These are phyloP conservation scores for Trametes coccinea DNA, from an alignment of 768 basidiomycete genomes.

Conservation along the genomic window DNA sequence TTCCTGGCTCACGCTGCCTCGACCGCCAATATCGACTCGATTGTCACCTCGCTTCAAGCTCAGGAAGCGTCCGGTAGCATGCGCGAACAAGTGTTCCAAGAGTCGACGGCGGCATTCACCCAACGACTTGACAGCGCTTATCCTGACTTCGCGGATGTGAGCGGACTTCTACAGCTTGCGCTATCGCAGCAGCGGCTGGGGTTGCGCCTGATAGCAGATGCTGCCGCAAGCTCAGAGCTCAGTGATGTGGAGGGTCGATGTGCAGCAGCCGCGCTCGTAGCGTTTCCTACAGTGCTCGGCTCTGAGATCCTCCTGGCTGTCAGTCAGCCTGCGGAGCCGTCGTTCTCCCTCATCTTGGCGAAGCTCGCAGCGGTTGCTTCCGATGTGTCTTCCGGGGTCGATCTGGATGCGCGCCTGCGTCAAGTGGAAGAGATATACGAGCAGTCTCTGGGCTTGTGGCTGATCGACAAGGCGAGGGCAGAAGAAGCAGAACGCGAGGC, in stretches of 20 bases:
- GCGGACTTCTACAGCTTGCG: slow-evolving; percentile 62
- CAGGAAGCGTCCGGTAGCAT: slow-evolving; percentile 40
- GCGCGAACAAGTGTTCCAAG: slow-evolving; percentile 74
- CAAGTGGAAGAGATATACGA: slow-evolving; percentile 59
- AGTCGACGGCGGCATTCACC: slow-evolving; percentile 74
- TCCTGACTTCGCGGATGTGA: slow-evolving; percentile 70
- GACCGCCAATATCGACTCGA: slow-evolving; percentile 47
- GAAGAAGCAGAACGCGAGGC: slow-evolving; percentile 62
- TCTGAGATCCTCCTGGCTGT: slow-evolving; percentile 35
- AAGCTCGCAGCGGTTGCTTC: slow-evolving; percentile 48
- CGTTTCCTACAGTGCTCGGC: slow-evolving; percentile 56
- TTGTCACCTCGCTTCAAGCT: slow-evolving; percentile 42
- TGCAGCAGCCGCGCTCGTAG: slow-evolving; percentile 38
- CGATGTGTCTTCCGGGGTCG: slow-evolving; percentile 46
- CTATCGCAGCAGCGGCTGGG: slow-evolving; percentile 72
- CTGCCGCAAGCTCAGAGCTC: background rate
- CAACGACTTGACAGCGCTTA: slow-evolving; percentile 72
- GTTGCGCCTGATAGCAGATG: slow-evolving; percentile 51
- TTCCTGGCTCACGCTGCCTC: slow-evolving; percentile 65
- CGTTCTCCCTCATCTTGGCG: slow-evolving; percentile 49
- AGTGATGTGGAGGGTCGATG: background rate
- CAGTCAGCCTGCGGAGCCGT: slow-evolving; percentile 26
- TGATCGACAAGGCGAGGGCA: slow-evolving; percentile 72
- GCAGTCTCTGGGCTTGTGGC: slow-evolving; percentile 79
- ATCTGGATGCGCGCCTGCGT: slow-evolving; percentile 32